Evolutionary conservation across 2,329 filamentous ascomycete genomes (phyloP).

Genomic region (Pseudocercospora cruenta): DNA sequence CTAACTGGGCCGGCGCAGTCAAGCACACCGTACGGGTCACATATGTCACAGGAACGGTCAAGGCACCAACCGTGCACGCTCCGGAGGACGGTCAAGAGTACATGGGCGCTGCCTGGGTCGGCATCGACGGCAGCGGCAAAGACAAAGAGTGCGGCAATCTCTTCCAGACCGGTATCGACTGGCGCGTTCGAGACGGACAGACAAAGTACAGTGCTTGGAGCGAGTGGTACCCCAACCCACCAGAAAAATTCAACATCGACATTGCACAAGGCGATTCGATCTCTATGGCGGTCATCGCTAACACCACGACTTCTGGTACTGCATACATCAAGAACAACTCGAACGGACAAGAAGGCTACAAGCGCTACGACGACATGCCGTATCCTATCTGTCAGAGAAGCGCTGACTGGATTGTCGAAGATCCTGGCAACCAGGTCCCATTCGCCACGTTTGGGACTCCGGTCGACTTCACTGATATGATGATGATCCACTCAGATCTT

Average conservation of each 20-base stretch:
- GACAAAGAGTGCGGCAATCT: conserved; percentile 53
- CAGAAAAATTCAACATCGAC: conserved; percentile 56
- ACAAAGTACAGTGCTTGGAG: conserved; percentile 62
- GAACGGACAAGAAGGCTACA: conserved; percentile 45
- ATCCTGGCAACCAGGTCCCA: conserved; percentile 52
- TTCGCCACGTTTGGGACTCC: conserved; percentile 52
- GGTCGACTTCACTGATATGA: conserved; percentile 48
- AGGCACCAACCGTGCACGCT: conserved; percentile 54
- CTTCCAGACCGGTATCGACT: conserved; percentile 53
- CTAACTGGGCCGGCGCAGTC: conserved; percentile 65
- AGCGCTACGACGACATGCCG: not conserved
- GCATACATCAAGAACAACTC: conserved; percentile 56
- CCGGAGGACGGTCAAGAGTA: conserved; percentile 46
- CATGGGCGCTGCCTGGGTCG: conserved; percentile 61
- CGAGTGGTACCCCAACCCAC: conserved; percentile 63
- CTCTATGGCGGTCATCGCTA: conserved; percentile 45
- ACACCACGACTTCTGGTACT: conserved; percentile 47
- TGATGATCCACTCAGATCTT: conserved; percentile 37
- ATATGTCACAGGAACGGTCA: conserved; percentile 58
- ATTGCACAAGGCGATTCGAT: conserved; percentile 53
- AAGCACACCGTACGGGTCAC: conserved; percentile 57
- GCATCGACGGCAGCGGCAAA: conserved; percentile 56
- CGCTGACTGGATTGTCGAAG: conserved; percentile 67
- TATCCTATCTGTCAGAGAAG: conserved; percentile 58
- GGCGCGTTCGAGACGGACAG: conserved; percentile 49